Base-by-base conservation (phyloP, 352 stramenopile genomes). In the Phytopythium mirpurense region DNA sequence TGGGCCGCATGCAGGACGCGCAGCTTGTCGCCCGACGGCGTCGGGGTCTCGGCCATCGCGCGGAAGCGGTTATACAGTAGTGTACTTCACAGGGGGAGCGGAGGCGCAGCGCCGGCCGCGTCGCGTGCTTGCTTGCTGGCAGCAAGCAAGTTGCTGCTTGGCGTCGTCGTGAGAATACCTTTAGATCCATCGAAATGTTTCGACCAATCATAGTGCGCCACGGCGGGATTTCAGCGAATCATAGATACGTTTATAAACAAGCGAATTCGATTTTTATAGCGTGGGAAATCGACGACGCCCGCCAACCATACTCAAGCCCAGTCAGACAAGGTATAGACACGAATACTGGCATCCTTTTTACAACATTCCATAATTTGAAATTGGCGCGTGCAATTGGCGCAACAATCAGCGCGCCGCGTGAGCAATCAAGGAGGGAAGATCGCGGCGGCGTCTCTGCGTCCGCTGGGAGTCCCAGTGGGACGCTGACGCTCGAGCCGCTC, bases 401-500 rank as follows among this genome's bases (percentile, higher is more conserved):
- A n/a, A n/a, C n/a, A n/a, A n/a, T n/a, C n/a, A n/a, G n/a, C n/a
- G n/a, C n/a, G n/a, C n/a, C n/a, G n/a, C n/a, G n/a, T n/a, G n/a
- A n/a, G n/a, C n/a, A n/a, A n/a, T n/a, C n/a, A n/a, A n/a, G n/a
- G n/a, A n/a, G n/a, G n/a, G n/a, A n/a, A n/a, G n/a, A n/a, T n/a
- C n/a, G n/a, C 12, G 37, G 18, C 15, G 15, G 5, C 37, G 23
- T 54, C 35, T 54, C 47, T 54, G 47, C 31, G 31, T 59, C 46
- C 6, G 31, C 29, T 5, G 5, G 29, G 29, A 5, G 29, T 5
- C 29, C 5, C 29, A 32, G 29, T 15, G 32, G 5, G 46, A 44
- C 69, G 78, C 41, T 76, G 62, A 18, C 70, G 54, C 7, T 64
- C 62, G 42, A 91, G 64, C 2, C 69, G 66, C 51, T 67, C 55